These are phyloP conservation scores for Ustilago xerochloae DNA, from an alignment of 1,284 basidiomycete species.

Conservation along the genomic window DNA sequence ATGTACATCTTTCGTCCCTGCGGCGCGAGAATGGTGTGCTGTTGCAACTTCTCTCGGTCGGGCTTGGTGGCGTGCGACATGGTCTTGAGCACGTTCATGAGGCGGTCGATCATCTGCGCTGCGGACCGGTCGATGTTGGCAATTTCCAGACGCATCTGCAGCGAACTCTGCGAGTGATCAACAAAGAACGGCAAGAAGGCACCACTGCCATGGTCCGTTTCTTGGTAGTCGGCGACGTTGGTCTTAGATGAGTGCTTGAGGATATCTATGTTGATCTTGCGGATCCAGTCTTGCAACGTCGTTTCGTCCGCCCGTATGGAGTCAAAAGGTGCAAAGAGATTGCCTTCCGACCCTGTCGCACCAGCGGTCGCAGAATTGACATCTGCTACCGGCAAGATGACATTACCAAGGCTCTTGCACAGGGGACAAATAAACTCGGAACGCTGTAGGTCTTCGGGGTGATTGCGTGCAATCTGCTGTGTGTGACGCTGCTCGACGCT, in stretches of 20 bases:
- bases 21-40: slow-evolving; percentile 60
- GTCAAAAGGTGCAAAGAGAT: slow-evolving; percentile 19
- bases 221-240: slow-evolving; percentile 52
- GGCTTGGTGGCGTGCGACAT: slow-evolving; percentile 52
- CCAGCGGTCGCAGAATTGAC: slow-evolving; percentile 10
- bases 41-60: slow-evolving; percentile 49
- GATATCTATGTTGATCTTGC: slow-evolving; percentile 68
- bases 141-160: slow-evolving; percentile 42
- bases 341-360: not conserved
- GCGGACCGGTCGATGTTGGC: slow-evolving; percentile 49
- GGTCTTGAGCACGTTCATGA: slow-evolving; percentile 61
- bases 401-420: slow-evolving; percentile 97
- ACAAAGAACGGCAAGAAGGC: slow-evolving; percentile 62
- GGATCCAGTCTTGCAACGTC: slow-evolving; percentile 64
- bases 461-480: slow-evolving; percentile 88
- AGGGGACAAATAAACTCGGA: slow-evolving; percentile 97
- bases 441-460: slow-evolving; percentile 90
- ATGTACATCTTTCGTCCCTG: slow-evolving; percentile 61
- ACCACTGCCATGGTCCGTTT: slow-evolving; percentile 61
- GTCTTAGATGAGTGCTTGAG: slow-evolving; percentile 61
- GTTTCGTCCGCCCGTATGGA: slow-evolving; percentile 32
- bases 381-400: slow-evolving; percentile 82
- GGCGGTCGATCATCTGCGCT: slow-evolving; percentile 63
- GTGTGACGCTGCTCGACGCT: slow-evolving; percentile 90
- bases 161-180: slow-evolving; percentile 43